A percentile compares a stretch with the other conserved stretches of the same genome.
Evolutionary conservation across 257 asterid species (phyloP).

Genomic region (Verbascum thapsus): DNA sequence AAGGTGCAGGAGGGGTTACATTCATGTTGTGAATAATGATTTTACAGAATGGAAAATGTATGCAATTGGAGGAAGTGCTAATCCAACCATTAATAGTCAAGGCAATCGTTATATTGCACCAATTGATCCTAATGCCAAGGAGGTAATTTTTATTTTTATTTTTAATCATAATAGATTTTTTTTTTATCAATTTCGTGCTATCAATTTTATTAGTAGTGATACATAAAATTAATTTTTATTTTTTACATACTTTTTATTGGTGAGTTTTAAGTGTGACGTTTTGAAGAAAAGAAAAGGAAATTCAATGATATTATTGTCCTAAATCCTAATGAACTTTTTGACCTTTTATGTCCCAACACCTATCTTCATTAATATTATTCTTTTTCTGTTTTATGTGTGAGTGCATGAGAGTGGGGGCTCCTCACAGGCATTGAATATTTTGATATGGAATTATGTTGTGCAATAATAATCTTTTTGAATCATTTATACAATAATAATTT

Average conservation of each 20-base stretch:
- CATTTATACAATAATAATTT: too few species aligned
- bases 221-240: too few species aligned
- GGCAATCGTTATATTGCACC: conserved; percentile 68
- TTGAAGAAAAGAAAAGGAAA: not conserved
- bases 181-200: too few species aligned
- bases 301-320: not conserved
- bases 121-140: conserved; percentile 54
- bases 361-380: not conserved
- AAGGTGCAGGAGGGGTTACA: conserved; percentile 65
- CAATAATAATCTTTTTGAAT: too few species aligned
- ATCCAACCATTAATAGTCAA: conserved; percentile 67
- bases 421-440: conserved; percentile 23
- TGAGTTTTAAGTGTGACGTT: too few species aligned
- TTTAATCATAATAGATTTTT: too few species aligned
- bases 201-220: too few species aligned
- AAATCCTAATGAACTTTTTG: conserved; percentile 19
- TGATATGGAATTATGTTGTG: conserved; percentile 4
- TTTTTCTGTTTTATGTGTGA: not conserved
- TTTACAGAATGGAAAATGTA: conserved; percentile 69
- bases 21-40: conserved; percentile 71
- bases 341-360: conserved; percentile 17
- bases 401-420: conserved; percentile 29
- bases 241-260: too few species aligned
- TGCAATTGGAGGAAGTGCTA: conserved; percentile 70
- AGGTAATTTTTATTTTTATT: conserved; percentile 37